Conservation (phyloP, 2,329 filamentous ascomycete species). For the Colletotrichum tropicicola region DNA sequence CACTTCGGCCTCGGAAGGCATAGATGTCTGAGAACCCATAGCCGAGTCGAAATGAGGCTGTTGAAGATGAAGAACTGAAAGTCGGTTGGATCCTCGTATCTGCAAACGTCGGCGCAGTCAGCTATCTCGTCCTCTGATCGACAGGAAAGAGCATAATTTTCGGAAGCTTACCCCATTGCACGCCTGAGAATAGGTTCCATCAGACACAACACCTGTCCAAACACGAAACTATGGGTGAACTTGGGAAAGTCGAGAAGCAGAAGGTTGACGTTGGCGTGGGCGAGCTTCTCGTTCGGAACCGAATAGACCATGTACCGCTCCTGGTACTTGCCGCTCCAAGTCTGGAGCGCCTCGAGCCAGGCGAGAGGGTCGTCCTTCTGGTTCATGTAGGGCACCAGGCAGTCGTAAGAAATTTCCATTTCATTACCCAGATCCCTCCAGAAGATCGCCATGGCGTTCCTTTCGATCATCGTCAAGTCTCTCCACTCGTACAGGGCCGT, state of each 20-base stretch:
- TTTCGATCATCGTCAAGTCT: slow-evolving; percentile 60
- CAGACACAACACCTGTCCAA: slow-evolving; percentile 1
- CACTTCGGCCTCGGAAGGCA: slow-evolving; percentile 53
- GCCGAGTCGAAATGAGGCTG: slow-evolving; percentile 49
- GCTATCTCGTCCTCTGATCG: not conserved
- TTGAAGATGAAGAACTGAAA: not conserved
- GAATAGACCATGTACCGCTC: slow-evolving; percentile 52
- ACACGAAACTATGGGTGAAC: slow-evolving; percentile 7
- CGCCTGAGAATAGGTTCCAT: slow-evolving; percentile 12
- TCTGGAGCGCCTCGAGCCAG: slow-evolving; percentile 59
- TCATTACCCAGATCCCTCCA: slow-evolving; percentile 66
- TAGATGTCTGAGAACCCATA: slow-evolving; percentile 56
- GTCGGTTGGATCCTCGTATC: slow-evolving; percentile 9
- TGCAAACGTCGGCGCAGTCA: no score
- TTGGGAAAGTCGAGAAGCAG: slow-evolving; percentile 1
- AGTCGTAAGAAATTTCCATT: slow-evolving; percentile 59
- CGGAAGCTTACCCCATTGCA: slow-evolving; percentile 3
- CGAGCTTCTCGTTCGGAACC: slow-evolving; percentile 13
- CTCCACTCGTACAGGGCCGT: slow-evolving; percentile 67
- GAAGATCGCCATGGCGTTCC: slow-evolving; percentile 63
- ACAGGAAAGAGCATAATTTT: not conserved
- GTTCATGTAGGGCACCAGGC: slow-evolving; percentile 47
- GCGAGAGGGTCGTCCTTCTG: slow-evolving; percentile 58
- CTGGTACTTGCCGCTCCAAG: slow-evolving; percentile 62
- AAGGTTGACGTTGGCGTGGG: not conserved